Percentiles rank a stretch among this genome's conserved stretches.
Evolutionary conservation across 768 basidiomycete species (phyloP).

Genomic region (Phylloporus arenicola): DNA sequence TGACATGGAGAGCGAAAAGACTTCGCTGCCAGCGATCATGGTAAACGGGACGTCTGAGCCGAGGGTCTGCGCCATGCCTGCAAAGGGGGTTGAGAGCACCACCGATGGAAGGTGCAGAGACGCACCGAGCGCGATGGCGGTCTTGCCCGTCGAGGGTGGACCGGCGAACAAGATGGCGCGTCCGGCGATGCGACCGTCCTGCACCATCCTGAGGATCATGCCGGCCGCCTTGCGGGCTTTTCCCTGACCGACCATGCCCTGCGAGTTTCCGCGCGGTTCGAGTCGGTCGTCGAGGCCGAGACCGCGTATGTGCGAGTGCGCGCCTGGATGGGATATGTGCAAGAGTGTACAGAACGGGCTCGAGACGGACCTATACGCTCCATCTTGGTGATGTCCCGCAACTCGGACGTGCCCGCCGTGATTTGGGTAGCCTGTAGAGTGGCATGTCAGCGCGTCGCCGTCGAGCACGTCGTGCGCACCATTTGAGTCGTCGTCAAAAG

Average conservation of each 20-base stretch:
- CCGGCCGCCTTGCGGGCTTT: conserved; percentile 97
- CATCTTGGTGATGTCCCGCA: conserved; percentile 87
- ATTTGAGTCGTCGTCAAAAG: conserved; percentile 14
- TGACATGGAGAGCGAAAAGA: conserved; percentile 96
- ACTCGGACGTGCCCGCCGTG: conserved; percentile 68
- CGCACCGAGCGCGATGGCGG: conserved; percentile 93
- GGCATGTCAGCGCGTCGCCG: conserved; percentile 5
- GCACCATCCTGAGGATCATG: conserved; percentile 97
- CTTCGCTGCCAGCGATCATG: conserved; percentile 96
- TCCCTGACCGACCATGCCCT: conserved; percentile 97
- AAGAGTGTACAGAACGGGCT: conserved; percentile 4
- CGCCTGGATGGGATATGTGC: conserved; percentile 42
- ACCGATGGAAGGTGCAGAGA: background rate
- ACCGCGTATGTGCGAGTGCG: conserved; percentile 93
- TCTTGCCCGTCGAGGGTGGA: conserved; percentile 95
- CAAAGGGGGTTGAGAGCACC: background rate
- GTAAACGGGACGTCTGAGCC: conserved; percentile 96
- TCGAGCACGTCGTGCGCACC: conserved; percentile 16
- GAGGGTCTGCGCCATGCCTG: conserved; percentile 94
- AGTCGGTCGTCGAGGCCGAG: conserved; percentile 89
- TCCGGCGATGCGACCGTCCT: conserved; percentile 92
- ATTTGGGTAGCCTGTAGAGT: conserved; percentile 59
- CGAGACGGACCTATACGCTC: conserved; percentile 71
- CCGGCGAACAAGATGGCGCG: conserved; percentile 96
- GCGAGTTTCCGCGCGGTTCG: conserved; percentile 81